Base-by-base conservation (phyloP, 257 asterid species). In the Lantana camara region DNA sequence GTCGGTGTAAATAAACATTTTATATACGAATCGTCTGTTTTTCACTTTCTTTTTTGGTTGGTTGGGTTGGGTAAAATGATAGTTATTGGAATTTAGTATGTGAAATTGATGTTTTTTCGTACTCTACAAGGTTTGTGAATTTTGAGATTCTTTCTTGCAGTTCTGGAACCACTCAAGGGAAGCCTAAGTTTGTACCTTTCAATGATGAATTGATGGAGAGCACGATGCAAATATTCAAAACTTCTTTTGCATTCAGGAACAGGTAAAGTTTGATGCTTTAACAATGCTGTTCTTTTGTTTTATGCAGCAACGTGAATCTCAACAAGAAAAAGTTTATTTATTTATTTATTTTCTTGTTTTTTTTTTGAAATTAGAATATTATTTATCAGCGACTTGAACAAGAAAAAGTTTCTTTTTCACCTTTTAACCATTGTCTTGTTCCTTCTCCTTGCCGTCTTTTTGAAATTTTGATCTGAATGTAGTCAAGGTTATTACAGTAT, bases 131-230 rank as follows among this genome's bases (percentile, higher is more conserved):
- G 23, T 59, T 32, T 63, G 9, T 52, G 49, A 44, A 1, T 38
- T 41, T 59, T 30, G 60, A 19, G 52, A 58, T 68, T 76, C 27
- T 73, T 68, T 76, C 27, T 73, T 79, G 77, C 86, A 94, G 99
- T 67, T 94, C 99, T 15, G 99, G 99, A 48, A 94, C 99, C 0
- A 90, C 96, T 75, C 92, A 83, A 47, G 99, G 99, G 75, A 94
- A 81, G 93, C 99, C 99, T 15, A 94, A 94, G 91, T 85, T 94
- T 74, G 99, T 94, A 40, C 99, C 98, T 64, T 94, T 94, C 83
- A 94, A 88, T 75, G 96, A 91, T 68, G 98, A 84, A 68, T 75
- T 94, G 80, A 74, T 91, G 93, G 96, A 94, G 34, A 74, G 82
- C 63, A 94, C 99, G 11, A 82, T 80, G 90, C 99, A 90, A 60